A percentile compares a stretch with the other conserved stretches of the same genome.
Conservation (phyloP, 2,329 filamentous ascomycete genomes). For the Madurella fahalii region DNA sequence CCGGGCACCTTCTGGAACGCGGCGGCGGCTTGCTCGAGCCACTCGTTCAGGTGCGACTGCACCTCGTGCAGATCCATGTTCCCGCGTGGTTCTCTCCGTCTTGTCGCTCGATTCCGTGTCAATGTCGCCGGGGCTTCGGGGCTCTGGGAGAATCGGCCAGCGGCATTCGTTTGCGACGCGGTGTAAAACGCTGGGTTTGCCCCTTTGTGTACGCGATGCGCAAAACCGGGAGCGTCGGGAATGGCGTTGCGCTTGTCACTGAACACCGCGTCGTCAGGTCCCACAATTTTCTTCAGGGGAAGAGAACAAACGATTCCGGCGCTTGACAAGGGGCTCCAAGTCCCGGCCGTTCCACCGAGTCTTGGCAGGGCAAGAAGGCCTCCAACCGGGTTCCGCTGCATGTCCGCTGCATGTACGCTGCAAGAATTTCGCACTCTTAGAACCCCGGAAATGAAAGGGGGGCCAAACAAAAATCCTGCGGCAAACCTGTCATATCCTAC, state of each 20-base stretch:
- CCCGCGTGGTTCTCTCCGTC: background rate
- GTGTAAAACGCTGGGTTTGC: background rate
- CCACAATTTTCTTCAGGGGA: background rate
- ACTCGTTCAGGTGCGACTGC: conserved; percentile 50
- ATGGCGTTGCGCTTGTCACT: background rate
- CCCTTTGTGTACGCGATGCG: too few species aligned
- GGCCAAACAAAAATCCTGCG: too few species aligned
- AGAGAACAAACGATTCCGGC: too few species aligned
- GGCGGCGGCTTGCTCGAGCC: conserved; percentile 50
- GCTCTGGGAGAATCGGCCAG: background rate
- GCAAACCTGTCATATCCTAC: too few species aligned
- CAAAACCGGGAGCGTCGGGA: background rate
- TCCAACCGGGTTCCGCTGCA: too few species aligned
- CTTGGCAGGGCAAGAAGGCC: too few species aligned
- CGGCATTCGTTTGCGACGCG: background rate
- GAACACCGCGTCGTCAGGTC: background rate
- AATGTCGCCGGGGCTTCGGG: background rate
- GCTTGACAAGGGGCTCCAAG: too few species aligned
- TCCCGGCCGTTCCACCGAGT: too few species aligned
- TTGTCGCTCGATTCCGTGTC: background rate
- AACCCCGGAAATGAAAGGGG: too few species aligned
- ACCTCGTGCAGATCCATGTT: conserved; percentile 62
- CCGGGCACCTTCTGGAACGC: conserved; percentile 89
- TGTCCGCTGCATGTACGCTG: too few species aligned
- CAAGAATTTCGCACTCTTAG: too few species aligned